Evolutionary conservation across 306 rosid species (phyloP), one percentile per base, ranked within the genome.

Genomic region (Cucumis cinereus): DNA sequence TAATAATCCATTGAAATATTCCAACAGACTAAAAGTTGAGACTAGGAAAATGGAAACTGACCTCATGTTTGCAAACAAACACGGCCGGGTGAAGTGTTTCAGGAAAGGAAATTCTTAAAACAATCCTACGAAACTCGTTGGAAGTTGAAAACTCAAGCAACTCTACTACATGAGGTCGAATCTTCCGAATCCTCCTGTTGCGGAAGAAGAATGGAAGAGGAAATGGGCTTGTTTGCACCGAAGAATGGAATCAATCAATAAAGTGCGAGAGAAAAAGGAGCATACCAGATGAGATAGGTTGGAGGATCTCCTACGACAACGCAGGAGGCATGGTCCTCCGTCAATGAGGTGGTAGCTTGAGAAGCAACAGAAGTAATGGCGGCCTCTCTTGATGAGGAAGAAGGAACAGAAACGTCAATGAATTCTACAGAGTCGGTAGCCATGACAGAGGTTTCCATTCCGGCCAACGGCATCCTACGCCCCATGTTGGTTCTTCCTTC

Each of bases 121-220:
- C 97, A 19, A 63, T 14, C 59, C 81, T 82, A 10, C 96, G 90
- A 41, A 90, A 90, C 23, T 88, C 95, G 77, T 84, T 84, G 4
- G 84, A 41, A 81, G 95, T 86, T 72, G 72, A 38, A 81, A 91
- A 84, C 88, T 94, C 92, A 0, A 92, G 83, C 22, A 94, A 71
- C 86, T 94, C 97, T 23, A 94, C 73, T 19, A 86, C 50, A 17
- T 77, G 84, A 77, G 95, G 93, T 4, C 68, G 88, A 15, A 79
- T 64, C 80, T 89, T 86, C 86, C 88, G 97, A 77, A 94, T 87
- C 88, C 87, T 87, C 97, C 98, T 93, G 86, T 50, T 26, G 50
- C 38, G 47, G 71, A 10, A 16, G 20, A 17, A 35, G 45, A 56
- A 79, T 15, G 60, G 10, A 17, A 43, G 58, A 45, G 16, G 43